Base-by-base conservation (phyloP, 768 basidiomycete genomes). In the Omphalotus guepiniiformis region DNA sequence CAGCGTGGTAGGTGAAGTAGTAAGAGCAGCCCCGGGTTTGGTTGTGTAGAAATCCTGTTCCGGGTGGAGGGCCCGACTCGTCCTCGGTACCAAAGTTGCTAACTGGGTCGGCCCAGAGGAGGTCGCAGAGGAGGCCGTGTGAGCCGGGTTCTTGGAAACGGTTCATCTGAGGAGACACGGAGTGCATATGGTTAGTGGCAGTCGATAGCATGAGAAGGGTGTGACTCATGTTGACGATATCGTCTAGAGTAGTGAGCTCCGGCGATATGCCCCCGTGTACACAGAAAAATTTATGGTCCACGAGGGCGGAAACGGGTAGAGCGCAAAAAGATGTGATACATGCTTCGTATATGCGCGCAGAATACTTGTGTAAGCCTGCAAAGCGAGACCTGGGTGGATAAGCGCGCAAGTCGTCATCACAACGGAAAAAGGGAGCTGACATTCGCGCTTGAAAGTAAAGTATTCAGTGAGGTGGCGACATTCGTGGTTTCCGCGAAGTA, bases 361-460 rank as follows among this genome's bases (percentile, higher is more conserved):
- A 89, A 65, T 95, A 96, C 66, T 95, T 96, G 70, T 93, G 93
- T 52, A 91, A 75, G 63, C 89, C 89, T 93, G 56, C 8, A 38
- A 35, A 25, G 18, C 9, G 23, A 38, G 38, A n/a, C n/a, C n/a
- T n/a, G n/a, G n/a, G n/a, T 6, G 18, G 29, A 41, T 32, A 47
- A 50, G 52, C 4, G 26, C 42, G 44, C 47, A 19, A 35, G 36
- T 26, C 15, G 16, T 9, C 18, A n/a, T n/a, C n/a, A n/a, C n/a
- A n/a, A 7, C 21, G 1, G 21, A 26, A 15, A 36, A 8, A 16
- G 13, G 16, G 8, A 16, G 19, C 44, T 46, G 32, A 94, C 87
- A 88, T 85, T 98, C 95, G 53, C 91, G 85, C 71, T 93, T 94
- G 74, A 98, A 98, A 7, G 95, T 97, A 61, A 97, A 97, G 64